Percentiles rank a stretch among this genome's conserved stretches.
Evolutionary conservation across 306 rosid genomes (phyloP).

Genomic region (Dalbergia oliveri): DNA sequence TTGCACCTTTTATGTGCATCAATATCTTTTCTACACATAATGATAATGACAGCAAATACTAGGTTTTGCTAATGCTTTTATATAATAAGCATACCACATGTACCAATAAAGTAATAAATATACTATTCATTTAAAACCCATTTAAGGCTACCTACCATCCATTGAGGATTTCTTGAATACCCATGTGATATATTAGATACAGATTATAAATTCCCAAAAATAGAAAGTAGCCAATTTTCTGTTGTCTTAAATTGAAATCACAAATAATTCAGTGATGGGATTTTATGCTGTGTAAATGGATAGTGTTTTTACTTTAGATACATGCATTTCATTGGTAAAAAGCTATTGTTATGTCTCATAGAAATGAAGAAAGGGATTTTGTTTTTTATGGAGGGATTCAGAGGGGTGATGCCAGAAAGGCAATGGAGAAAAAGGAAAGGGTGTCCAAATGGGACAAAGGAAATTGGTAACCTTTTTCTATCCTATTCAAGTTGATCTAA

Average conservation of each 20-base stretch:
- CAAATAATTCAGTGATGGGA: slow-evolving; percentile 24
- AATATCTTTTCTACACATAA: slow-evolving; percentile 14
- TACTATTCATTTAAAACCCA: not conserved
- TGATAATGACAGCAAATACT: not conserved
- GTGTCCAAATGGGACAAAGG: slow-evolving; percentile 11
- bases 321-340: slow-evolving; percentile 28
- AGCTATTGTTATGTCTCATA: not conserved
- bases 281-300: slow-evolving; percentile 26
- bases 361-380: slow-evolving; percentile 24
- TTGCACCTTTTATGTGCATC: slow-evolving; percentile 10
- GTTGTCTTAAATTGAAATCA: slow-evolving; percentile 33
- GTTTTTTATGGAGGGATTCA: not conserved
- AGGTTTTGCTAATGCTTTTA: not conserved
- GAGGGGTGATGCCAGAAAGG: slow-evolving; percentile 26
- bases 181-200: slow-evolving; percentile 5
- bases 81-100: not conserved
- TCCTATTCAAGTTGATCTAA: not conserved
- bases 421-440: slow-evolving; percentile 19
- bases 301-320: not conserved
- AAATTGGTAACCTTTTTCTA: slow-evolving; percentile 5
- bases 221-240: slow-evolving; percentile 15
- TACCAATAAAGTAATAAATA: not conserved
- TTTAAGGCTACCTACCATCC: not conserved
- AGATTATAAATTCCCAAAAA: slow-evolving; percentile 20
- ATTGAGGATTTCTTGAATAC: slow-evolving; percentile 11